These are phyloP conservation scores for Fraxinus sp. DNA, from an alignment of 305 asterid genomes.

Conservation along the genomic window DNA sequence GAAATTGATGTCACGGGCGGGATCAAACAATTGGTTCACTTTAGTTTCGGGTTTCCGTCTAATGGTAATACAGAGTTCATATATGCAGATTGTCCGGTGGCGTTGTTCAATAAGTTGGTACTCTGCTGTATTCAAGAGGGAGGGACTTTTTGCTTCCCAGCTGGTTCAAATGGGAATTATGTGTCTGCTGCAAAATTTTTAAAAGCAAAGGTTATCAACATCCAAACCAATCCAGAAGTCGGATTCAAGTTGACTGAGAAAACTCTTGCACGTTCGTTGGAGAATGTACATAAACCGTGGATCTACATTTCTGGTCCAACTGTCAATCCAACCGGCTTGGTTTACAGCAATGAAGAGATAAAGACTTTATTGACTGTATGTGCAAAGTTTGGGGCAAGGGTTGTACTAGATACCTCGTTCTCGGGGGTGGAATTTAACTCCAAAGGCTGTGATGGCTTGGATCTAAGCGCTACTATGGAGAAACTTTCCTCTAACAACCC, in stretches of 20 bases:
- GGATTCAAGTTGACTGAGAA: constrained; percentile 78
- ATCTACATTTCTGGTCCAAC: constrained; percentile 91
- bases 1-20: constrained; percentile 75
- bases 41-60: constrained; percentile 60
- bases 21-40: constrained; percentile 53
- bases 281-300: constrained; percentile 69
- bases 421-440: constrained; percentile 70
- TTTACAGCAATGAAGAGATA: constrained; percentile 86
- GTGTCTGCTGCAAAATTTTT: constrained; percentile 75
- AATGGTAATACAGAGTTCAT: constrained; percentile 58
- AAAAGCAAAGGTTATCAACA: constrained; percentile 56
- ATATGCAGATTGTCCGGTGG: constrained; percentile 67
- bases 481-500: constrained; percentile 54
- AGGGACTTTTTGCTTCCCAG: constrained; percentile 85
- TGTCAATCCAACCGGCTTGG: constrained; percentile 72
- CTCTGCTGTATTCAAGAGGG: constrained; percentile 87
- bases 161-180: constrained; percentile 86
- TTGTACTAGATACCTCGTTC: constrained; percentile 84
- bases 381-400: constrained; percentile 73
- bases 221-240: constrained; percentile 52
- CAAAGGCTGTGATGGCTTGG: constrained; percentile 63
- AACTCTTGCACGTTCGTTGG: constrained; percentile 50
- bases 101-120: constrained; percentile 79
- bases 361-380: constrained; percentile 53
- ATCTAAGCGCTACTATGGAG: constrained; percentile 56